Percentiles rank a stretch among this genome's conserved stretches.
Conservation (phyloP, 805 yeast species). For the Cyberlindnera americana region DNA sequence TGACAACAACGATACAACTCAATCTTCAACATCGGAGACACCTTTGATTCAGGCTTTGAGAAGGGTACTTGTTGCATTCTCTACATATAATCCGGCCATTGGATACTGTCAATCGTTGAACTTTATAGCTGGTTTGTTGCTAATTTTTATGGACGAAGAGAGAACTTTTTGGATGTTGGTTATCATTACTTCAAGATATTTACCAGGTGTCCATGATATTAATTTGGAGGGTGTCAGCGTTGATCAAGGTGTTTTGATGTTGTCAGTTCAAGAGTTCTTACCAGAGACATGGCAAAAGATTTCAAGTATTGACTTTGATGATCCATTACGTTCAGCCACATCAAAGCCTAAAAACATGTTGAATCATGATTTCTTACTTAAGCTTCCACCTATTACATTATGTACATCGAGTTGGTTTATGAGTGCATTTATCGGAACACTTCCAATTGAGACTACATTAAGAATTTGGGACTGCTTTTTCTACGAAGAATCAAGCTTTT, state of each 20-base stretch:
- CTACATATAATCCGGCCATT: constrained; percentile 80
- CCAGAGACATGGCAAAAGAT: constrained; percentile 74
- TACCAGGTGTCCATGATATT: constrained; percentile 90
- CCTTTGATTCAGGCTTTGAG: constrained; percentile 68
- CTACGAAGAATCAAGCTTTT: constrained; percentile 84
- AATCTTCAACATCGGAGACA: constrained; percentile 42
- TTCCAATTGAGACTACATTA: constrained; percentile 85
- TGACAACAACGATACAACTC: constrained; percentile 17
- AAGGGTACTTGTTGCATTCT: constrained; percentile 78
- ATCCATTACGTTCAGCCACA: constrained; percentile 25
- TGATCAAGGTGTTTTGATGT: constrained; percentile 91
- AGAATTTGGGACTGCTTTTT: constrained; percentile 94
- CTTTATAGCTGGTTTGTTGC: constrained; percentile 81
- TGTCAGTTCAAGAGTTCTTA: constrained; percentile 77
- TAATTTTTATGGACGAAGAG: constrained; percentile 87
- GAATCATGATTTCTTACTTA: constrained; percentile 52
- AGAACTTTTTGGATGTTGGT: constrained; percentile 94
- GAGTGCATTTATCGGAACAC: constrained; percentile 89
- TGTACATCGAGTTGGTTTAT: constrained; percentile 98
- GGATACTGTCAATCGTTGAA: constrained; percentile 97
- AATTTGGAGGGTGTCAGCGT: constrained; percentile 91
- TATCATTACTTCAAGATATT: constrained; percentile 75
- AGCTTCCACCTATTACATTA: constrained; percentile 84
- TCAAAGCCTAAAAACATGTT: constrained; percentile 5
- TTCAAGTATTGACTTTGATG: constrained; percentile 35